Base-by-base conservation (phyloP, 768 basidiomycete genomes). In the Lentinus brumalis region DNA sequence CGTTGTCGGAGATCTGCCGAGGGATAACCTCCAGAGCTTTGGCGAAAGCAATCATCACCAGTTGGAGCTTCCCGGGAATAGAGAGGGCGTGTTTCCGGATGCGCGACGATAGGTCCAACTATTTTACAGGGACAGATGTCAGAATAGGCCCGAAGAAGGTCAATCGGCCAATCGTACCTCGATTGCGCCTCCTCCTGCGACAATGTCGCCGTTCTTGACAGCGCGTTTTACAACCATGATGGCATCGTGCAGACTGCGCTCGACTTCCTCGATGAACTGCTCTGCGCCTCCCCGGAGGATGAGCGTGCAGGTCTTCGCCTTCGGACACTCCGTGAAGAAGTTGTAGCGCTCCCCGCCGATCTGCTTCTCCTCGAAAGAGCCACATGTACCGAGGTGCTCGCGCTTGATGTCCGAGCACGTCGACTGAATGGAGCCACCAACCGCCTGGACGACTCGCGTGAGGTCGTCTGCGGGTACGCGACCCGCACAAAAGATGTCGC, bases 221-320 rank as follows among this genome's bases (percentile, higher is more conserved):
- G 97, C 96, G 54, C 97, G 83, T 77, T 97, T 97, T 46, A 99
- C 97, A n/a, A 99, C 96, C 96, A 98, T 98, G 69, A 98, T 94
- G 2, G 96, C 96, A 71, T 99, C 97, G 71, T 99, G 96, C 66
- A 99, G 76, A 85, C 93, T 95, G 58, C 97, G 80, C 75, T 98
- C 96, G 8, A 98, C 96, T 75, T 98, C 97, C 71, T 94, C 94
- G 63, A 98, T 98, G 75, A 99, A 98, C 73, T 99, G 97, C 70
- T 98, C 96, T 0, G 97, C 97, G 31, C 97, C 97, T 60, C 97
- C 97, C 54, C 97, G 85, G 60, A 99, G 86, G 26, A 99, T 75
- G 7, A 99, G 77, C 15, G 97, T 98, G 73, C 97, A 98, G 0
- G 96, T 98, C 76, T 94, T 95, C 10, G 96, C 92, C 75, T 91